A percentile compares a stretch with the other conserved stretches of the same genome.
These are phyloP conservation scores for Cynanchum wilfordii DNA, from an alignment of 257 asterid species.

Conservation along the genomic window DNA sequence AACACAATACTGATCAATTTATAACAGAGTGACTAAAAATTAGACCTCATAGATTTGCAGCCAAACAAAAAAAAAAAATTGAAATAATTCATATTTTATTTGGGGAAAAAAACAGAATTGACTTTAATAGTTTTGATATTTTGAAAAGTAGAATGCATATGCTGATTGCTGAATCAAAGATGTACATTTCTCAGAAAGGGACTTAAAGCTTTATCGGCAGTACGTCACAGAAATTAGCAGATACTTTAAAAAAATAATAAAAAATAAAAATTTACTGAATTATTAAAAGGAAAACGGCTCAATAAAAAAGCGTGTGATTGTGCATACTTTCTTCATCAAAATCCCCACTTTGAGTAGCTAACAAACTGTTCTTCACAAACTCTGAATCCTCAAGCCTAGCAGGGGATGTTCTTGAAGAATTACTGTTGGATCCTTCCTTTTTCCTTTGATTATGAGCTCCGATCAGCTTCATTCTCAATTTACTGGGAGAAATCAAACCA, in stretches of 20 bases:
- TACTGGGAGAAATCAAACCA: constrained; percentile 87
- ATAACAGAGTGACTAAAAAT: background rate
- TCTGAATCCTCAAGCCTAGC: constrained; percentile 70
- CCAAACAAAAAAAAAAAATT: background rate
- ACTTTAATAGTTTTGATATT: background rate
- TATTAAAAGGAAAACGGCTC: background rate
- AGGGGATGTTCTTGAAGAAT: constrained; percentile 95
- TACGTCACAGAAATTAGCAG: background rate
- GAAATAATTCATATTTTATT: background rate
- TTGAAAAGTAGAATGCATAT: background rate
- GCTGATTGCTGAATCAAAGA: background rate
- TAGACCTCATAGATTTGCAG: background rate
- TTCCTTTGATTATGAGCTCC: constrained; percentile 60
- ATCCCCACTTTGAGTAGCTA: constrained; percentile 55
- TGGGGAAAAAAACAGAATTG: no score
- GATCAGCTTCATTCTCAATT: constrained; percentile 81
- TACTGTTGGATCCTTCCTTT: constrained; percentile 69
- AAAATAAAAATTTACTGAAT: background rate
- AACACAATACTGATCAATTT: background rate
- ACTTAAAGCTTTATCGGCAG: background rate
- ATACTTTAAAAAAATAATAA: background rate
- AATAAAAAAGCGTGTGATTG: background rate
- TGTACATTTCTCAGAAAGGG: background rate
- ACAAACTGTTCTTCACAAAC: constrained; percentile 70
- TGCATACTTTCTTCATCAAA: constrained; percentile 53